Base-by-base conservation (phyloP, 2,329 filamentous ascomycete genomes). In the Sclerotinia sclerotiorum region DNA sequence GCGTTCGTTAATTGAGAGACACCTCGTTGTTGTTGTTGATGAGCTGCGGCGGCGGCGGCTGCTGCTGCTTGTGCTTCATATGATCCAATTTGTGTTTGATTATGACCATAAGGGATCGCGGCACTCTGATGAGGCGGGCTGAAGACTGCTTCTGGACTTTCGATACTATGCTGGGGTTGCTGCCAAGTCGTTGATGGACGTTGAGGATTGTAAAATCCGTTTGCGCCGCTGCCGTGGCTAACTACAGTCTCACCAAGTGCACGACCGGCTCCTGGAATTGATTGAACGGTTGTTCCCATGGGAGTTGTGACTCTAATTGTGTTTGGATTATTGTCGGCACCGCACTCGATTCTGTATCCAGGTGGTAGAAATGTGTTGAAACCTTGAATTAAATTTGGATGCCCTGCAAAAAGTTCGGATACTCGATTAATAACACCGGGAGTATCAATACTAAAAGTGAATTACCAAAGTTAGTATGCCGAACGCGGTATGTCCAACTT, bases 291-390 rank as follows among this genome's bases (percentile, higher is more conserved):
- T 2, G 94, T 98, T n/a, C 95, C 95, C 83, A 96, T 97, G 0
- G 95, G 95, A 0, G 95, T 99, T 0, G 95, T 99, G 21, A 99
- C 95, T 72, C 96, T 86, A 72, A 99, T 99, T 4, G 93, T 93
- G 77, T 97, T 97, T 1, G 94, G 94, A 75, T 98, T 94, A 72
- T 96, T 94, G 46, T 93, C 93, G 21, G 92, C 90, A 42, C 94
- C 94, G 76, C 95, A 99, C 78, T 99, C 95, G 70, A 99, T 99
- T 69, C 95, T 87, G 78, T 99, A 99, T 2, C 95, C 94, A 0
- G 94, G 94, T 4, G 95, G 95, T 11, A 99, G 82, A 78, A 99
- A 99, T 0, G 95, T 99, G 77, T 99, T 99, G 79, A 99, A 99
- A 0, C 95, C 95, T 79, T 98, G 94, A 61, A 99, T 98, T 35